Base-by-base conservation (phyloP, 768 basidiomycete genomes). In the Sporobolomyces pararoseus region DNA sequence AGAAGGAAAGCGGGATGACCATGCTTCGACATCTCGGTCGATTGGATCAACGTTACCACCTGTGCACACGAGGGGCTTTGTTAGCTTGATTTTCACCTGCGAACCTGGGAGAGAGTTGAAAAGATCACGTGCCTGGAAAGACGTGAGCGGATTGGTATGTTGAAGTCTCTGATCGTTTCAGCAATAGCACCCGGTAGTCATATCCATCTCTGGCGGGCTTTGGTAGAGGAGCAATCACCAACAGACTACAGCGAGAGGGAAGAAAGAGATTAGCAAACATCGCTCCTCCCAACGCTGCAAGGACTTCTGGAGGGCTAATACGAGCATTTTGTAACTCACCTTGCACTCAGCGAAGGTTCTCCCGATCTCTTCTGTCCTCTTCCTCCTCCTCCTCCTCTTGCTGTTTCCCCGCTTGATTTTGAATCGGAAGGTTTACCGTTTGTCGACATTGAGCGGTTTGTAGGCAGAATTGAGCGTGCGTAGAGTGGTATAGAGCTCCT, bases 141-240 rank as follows among this genome's bases (percentile, higher is more conserved):
- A 76, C 75, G n/a, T 65, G 57, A 2, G 73, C 75, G 10, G 21
- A 23, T 14, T 69, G 60, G 39, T 66, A 72, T 10, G 63, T 71
- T 31, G 57, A 46, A 12, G 52, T 34, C 2, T 58, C 53, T 31
- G 61, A 37, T 6, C 75, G 65, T 39, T 74, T 61, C 21, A 76
- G 59, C 4, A 76, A 42, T 25, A 74, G 66, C 25, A 74, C 66
- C 16, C 65, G 58, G 62, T 76, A 76, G 57, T 76, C 73, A 58
- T 44, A 66, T 4, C 75, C 75, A 31, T 73, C 72, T 0, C 25
- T 6, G 0, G 66, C 59, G 2, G 42, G 60, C 2, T n/a, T n/a
- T 0, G 59, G 19, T 14, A 73, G 57, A 0, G 72, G 72, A 0
- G 67, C 57, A 12, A 73, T 52, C 0, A 73, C 50, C 0, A 73